A percentile compares a stretch with the other conserved stretches of the same genome.
Conservation (phyloP, 2,329 filamentous ascomycete genomes). For the Beauveria medogensis region DNA sequence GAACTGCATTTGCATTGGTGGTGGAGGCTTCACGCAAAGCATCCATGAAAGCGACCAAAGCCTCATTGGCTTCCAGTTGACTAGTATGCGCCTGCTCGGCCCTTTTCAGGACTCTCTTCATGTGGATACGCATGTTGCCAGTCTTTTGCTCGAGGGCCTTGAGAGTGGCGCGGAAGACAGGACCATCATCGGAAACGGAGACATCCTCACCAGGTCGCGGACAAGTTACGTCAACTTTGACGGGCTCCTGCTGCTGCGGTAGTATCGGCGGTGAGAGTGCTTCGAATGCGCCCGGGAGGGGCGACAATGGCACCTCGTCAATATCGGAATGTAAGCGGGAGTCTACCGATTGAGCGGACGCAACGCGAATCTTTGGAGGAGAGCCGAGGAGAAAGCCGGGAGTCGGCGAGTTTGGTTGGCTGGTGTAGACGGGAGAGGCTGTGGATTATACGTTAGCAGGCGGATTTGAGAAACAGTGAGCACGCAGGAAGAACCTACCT, state of each 20-base stretch:
- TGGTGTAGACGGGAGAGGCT: constrained; percentile 38
- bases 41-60: constrained; percentile 74
- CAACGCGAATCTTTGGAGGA: constrained; percentile 69
- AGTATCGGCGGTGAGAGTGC: constrained; percentile 18
- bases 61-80: constrained; percentile 78
- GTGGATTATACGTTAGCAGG: constrained; percentile 11
- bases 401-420: constrained; percentile 57
- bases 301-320: constrained; percentile 49
- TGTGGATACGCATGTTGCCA: constrained; percentile 82
- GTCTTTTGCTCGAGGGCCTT: constrained; percentile 96
- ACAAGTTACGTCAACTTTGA: constrained; percentile 83
- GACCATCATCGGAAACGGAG: constrained; percentile 80
- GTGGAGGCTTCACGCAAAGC: constrained; percentile 78
- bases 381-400: constrained; percentile 66
- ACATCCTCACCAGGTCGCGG: constrained; percentile 81
- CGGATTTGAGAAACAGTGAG: not conserved
- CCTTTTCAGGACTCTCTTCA: constrained; percentile 92
- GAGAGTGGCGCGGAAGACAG: constrained; percentile 92
- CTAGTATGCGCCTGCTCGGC: constrained; percentile 82
- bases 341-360: constrained; percentile 80
- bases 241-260: constrained; percentile 34
- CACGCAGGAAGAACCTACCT: constrained; percentile 42
- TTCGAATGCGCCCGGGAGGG: constrained; percentile 34
- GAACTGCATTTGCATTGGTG: constrained; percentile 93
- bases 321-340: constrained; percentile 71